phyloP scores from a whole-genome alignment of 1,139 yeast species.

The Trichomonascaceae sp. region DNA sequence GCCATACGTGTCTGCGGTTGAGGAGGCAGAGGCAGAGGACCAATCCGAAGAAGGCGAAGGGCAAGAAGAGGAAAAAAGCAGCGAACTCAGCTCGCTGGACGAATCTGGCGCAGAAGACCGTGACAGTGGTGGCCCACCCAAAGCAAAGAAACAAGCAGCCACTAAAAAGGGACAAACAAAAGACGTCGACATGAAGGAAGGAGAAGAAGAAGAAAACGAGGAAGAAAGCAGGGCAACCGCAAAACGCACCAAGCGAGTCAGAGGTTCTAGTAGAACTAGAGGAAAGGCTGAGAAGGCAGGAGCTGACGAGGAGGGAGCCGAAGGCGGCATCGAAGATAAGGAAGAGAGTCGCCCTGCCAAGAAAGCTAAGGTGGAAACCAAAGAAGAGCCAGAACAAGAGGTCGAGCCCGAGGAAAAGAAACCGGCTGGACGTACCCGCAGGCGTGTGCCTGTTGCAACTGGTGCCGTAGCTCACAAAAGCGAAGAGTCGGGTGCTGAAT shows the following conservation, averaged over 20 bases:
- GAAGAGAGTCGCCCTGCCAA: slow-evolving; percentile 3
- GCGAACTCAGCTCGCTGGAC: neutral
- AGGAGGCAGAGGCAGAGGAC: slow-evolving; percentile 10
- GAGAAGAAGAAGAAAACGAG: slow-evolving; percentile 6
- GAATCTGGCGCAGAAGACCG: neutral
- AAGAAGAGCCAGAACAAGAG: slow-evolving; percentile 1
- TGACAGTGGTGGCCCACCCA: neutral
- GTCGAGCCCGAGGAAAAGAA: slow-evolving; percentile 9
- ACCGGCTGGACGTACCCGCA: slow-evolving; percentile 5
- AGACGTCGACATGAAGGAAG: slow-evolving; percentile 3
- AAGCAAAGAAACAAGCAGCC: slow-evolving; percentile 8
- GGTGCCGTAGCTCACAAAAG: no score
- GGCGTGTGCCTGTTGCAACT: no score
- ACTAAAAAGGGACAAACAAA: slow-evolving; percentile 5
- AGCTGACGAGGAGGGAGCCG: slow-evolving; percentile 2
- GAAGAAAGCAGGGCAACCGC: slow-evolving; percentile 2
- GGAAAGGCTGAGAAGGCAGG: slow-evolving; percentile 3
- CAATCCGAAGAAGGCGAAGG: slow-evolving; percentile 10
- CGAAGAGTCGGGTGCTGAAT: no score
- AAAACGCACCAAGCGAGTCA: neutral
- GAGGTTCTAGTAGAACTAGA: no score
- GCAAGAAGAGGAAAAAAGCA: slow-evolving; percentile 5
- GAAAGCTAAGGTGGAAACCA: neutral
- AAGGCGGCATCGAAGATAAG: neutral
- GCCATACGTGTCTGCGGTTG: slow-evolving; percentile 13